These are phyloP conservation scores for Pythium periplocum DNA, from an alignment of 352 stramenopile species.

Conservation along the genomic window DNA sequence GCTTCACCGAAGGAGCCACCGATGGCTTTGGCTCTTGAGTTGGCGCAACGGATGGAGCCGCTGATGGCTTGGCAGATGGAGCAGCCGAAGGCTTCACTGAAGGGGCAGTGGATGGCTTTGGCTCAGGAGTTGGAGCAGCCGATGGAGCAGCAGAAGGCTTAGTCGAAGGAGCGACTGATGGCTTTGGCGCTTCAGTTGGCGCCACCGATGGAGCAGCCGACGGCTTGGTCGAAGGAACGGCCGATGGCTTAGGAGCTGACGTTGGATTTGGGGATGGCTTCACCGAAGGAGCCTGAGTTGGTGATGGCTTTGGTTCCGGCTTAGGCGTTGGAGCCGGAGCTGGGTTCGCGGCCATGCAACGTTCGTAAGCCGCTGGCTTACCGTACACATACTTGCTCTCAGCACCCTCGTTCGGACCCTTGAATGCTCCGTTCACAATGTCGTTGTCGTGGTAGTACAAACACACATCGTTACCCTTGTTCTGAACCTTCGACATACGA, in stretches of 20 bases:
- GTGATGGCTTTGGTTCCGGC: not conserved
- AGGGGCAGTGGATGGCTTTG: not conserved
- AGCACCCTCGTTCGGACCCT: constrained; percentile 6
- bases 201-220: not conserved
- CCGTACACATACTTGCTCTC: constrained; percentile 12
- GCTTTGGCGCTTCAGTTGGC: not conserved
- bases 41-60: not conserved
- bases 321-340: not conserved
- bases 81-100: not conserved
- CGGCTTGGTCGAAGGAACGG: not conserved
- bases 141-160: not conserved
- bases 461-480: constrained; percentile 13
- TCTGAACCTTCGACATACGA: constrained; percentile 7
- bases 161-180: not conserved
- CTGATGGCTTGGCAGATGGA: not conserved
- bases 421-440: constrained; percentile 5
- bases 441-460: constrained; percentile 17
- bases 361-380: constrained; percentile 3
- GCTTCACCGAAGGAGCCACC: not conserved
- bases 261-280: not conserved
- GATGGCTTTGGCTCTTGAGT: not conserved
- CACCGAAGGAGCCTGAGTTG: not conserved
- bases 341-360: not conserved
- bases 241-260: not conserved
- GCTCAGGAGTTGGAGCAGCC: not conserved